Base-by-base conservation (phyloP, 768 basidiomycete genomes). In the Termitomyces sp. region DNA sequence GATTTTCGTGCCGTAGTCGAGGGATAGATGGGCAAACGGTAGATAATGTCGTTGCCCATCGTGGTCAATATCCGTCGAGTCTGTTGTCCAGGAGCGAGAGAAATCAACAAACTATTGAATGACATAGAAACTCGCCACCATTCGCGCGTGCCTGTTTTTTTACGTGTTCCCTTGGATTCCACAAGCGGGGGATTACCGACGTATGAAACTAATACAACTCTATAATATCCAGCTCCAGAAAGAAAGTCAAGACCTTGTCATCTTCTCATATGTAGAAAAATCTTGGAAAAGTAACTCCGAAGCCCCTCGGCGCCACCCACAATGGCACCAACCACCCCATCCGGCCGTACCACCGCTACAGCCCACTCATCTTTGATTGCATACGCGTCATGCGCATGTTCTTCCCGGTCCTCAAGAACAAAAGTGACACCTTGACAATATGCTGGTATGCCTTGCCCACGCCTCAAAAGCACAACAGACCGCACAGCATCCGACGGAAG, bases 11-110 rank as follows among this genome's bases (percentile, higher is more conserved):
- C 70, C 10, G 73, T 68, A 4, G 71, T 69, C 4, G 84, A 81
- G 8, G 87, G 87, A 66, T 85, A 88, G 12, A 69, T 63, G 2
- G 87, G 83, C 38, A 85, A 72, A 28, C 59, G 63, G 22, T 57
- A 36, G 28, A 66, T 53, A 6, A 35, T 61, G 50, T 58, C 61
- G 36, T 59, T 63, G 32, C 54, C 53, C 62, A 63, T 63, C 30
- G 57, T 56, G 33, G 53, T 57, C 16, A 7, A 22, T 65, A 14
- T 18, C 8, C 30, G 26, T 40, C 2, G 43, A 7, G 13, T 18
- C 35, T 57, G 52, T 57, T 61, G 26, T 47, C 18, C 32, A 49
- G 12, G 14, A 47, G 47, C 56, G 14, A 38, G 47, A 56, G 7
- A 28, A 40, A 48, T 56, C 44, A 48, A 56, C 46, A 55, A 40